phyloP scores from a whole-genome alignment of 257 asterid species.

The Rehmannia glutinosa region DNA sequence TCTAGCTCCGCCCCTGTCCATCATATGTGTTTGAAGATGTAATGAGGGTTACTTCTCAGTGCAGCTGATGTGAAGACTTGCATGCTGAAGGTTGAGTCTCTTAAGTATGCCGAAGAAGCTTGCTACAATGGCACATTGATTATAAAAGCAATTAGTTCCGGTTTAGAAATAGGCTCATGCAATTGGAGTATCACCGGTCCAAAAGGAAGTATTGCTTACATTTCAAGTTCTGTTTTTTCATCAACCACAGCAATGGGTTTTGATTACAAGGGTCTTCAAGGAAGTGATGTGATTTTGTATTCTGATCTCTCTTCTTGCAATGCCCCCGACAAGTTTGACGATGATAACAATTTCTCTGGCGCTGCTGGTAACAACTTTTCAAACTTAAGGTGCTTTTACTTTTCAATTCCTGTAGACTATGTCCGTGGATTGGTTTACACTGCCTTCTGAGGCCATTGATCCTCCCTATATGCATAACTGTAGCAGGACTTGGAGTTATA shows the following conservation, averaged over 20 bases:
- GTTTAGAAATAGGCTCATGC: constrained; percentile 88
- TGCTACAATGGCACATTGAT: constrained; percentile 77
- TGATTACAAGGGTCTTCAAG: constrained; percentile 48
- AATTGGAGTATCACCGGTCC: constrained; percentile 76
- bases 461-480: background rate
- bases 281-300: constrained; percentile 61
- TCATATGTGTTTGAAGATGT: constrained; percentile 17
- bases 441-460: background rate
- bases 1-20: too few species aligned
- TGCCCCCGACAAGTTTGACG: constrained; percentile 19
- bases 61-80: constrained; percentile 92
- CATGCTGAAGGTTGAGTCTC: constrained; percentile 63
- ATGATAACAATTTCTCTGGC: constrained; percentile 24
- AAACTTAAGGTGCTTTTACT: constrained; percentile 39
- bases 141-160: constrained; percentile 73
- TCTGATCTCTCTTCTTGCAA: constrained; percentile 53
- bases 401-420: constrained; percentile 9
- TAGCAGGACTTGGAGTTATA: background rate
- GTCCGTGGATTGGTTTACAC: background rate
- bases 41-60: constrained; percentile 51
- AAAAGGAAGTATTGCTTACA: constrained; percentile 51
- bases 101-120: constrained; percentile 80
- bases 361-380: constrained; percentile 21
- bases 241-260: constrained; percentile 54
- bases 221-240: constrained; percentile 62